Evolutionary conservation across 371 early-diverging fungal species (phyloP), one percentile per base, ranked within the genome.

Genomic region (Haplosporangium sp.): DNA sequence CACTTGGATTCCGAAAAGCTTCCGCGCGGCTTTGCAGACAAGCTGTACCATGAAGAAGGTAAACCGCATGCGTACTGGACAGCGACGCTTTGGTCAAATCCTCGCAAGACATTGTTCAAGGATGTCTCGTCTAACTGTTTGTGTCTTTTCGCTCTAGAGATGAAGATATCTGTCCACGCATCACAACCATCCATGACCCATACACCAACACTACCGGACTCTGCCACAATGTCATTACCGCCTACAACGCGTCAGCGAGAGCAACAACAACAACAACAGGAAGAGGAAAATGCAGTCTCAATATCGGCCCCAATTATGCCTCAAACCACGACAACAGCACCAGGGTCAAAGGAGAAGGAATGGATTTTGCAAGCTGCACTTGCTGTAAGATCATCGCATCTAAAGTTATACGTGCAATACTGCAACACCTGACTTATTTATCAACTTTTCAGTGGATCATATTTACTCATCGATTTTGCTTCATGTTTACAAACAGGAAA

Each of bases 21-120:
- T 59, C 90, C 90, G 0, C 54, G 84, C 36, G 89, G 89, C 36
- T 88, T 87, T 56, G 83, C 80, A 36, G 90, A 89, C 56, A 89
- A 88, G 47, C 72, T 85, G 6, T 89, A 84, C 60, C 85, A 83
- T 36, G 88, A 90, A 23, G 76, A 84, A 58, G 84, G 85, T 82
- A 62, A 9, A 53, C 4, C 11, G 42, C 53, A 2, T 51, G 43
- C 40, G 56, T 10, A 37, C 5, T 37, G 10, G 16, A 13, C 45
- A 13, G 45, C 5, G 13, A 45, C 5, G 11, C 45, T 16, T 45
- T 29, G 29, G 29, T 29, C 29, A 29, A 4, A 29, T 29, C 29
- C 29, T 29, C 29, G 4, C 29, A 29, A 29, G 4, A 29, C 2
- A 29, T 29, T 29, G 29, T 29, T 29, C 29, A 29, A 29, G 29